Conservation (phyloP, 805 yeast species). For the Kurtzmaniella fragi region DNA sequence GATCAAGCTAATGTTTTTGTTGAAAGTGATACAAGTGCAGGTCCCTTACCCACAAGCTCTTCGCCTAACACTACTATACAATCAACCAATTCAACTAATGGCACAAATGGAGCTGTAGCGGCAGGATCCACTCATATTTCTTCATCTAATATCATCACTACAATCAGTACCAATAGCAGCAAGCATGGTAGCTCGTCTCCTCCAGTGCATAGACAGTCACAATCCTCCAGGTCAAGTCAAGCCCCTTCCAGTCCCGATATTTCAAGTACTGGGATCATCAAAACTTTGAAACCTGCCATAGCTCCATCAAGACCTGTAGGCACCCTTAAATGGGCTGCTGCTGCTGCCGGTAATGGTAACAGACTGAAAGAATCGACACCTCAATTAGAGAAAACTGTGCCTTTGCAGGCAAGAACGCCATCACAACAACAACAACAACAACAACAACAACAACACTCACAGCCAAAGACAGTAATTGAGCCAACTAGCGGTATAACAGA, state of each 20-base stretch:
- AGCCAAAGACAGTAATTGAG: background rate
- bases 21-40: background rate
- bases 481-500: background rate
- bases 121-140: background rate
- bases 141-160: too few relatives aligned
- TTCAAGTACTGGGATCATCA: constrained; percentile 35
- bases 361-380: constrained; percentile 13
- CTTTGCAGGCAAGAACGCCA: background rate
- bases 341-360: constrained; percentile 36
- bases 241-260: constrained; percentile 19
- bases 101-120: background rate
- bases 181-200: constrained; percentile 4
- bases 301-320: constrained; percentile 51
- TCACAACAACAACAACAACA: background rate
- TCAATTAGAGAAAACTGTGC: constrained; percentile 3
- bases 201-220: background rate
- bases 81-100: background rate
- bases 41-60: background rate
- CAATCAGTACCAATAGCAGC: constrained; percentile 4
- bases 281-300: constrained; percentile 49
- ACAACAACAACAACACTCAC: background rate
- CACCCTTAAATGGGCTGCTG: constrained; percentile 53
- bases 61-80: background rate
- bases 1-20: background rate
- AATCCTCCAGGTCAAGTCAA: background rate